Evolutionary conservation across 2,329 filamentous ascomycete genomes (phyloP).

Genomic region (Falciphora oryzae): DNA sequence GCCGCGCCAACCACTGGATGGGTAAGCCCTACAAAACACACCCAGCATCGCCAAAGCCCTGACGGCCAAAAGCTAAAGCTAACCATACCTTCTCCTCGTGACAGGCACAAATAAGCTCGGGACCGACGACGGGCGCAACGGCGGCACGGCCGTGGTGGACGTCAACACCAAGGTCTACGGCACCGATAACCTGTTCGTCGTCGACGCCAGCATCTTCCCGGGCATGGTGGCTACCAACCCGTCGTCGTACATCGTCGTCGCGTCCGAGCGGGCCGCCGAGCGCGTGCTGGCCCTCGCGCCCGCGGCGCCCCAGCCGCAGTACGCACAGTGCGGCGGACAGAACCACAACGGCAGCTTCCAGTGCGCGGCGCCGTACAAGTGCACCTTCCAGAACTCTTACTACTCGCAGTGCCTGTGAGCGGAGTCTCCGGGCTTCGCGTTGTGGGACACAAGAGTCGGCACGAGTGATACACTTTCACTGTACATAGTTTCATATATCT

Average conservation of each 20-base stretch:
- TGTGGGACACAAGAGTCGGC: no score
- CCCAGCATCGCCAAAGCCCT: no score
- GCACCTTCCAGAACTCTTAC: slow-evolving; percentile 7
- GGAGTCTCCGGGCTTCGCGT: no score
- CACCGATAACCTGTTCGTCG: slow-evolving; percentile 47
- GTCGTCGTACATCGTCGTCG: slow-evolving; percentile 50
- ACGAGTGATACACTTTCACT: background rate
- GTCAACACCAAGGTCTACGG: slow-evolving; percentile 39
- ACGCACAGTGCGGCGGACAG: slow-evolving; percentile 10
- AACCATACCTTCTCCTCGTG: background rate
- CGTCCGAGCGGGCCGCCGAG: slow-evolving; percentile 49
- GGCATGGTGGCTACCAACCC: slow-evolving; percentile 55
- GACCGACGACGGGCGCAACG: slow-evolving; percentile 18
- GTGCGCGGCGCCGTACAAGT: slow-evolving; percentile 7
- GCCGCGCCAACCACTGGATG: slow-evolving; percentile 13
- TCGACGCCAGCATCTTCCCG: slow-evolving; percentile 52
- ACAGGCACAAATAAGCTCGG: slow-evolving; percentile 21
- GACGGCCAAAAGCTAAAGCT: no score
- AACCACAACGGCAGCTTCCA: slow-evolving; percentile 9
- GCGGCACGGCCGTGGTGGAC: slow-evolving; percentile 20
- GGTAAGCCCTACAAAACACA: background rate
- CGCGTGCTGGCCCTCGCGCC: slow-evolving; percentile 38
- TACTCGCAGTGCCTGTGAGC: slow-evolving; percentile 9
- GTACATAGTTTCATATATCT: background rate
- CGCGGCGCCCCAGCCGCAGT: background rate